Percentiles rank a stretch among this genome's conserved stretches.
phyloP scores from a whole-genome alignment of 805 yeast genomes.

The Groenewaldozyma salmanticensis region DNA sequence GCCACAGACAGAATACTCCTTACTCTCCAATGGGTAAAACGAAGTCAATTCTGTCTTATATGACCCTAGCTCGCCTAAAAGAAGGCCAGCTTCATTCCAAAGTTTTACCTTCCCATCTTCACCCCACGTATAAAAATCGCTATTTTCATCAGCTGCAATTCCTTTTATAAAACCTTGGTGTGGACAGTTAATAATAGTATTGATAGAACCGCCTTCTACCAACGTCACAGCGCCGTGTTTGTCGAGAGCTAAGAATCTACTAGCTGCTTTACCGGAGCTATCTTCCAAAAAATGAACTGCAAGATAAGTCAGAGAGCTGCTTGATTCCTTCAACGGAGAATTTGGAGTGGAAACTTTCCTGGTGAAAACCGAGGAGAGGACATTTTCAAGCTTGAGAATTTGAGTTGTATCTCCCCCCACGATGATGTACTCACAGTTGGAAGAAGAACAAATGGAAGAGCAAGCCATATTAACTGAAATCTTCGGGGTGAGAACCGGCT shows the following conservation, averaged over 20 bases:
- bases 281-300: not conserved
- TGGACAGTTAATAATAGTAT: not conserved
- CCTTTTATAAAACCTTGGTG: not conserved
- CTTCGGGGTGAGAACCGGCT: slow-evolving; percentile 11
- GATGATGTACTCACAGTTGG: not conserved
- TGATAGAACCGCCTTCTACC: not conserved
- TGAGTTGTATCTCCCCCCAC: not conserved
- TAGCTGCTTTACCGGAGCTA: not conserved
- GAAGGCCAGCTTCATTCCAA: not conserved
- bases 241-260: not conserved
- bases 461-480: not conserved
- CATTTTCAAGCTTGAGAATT: not conserved
- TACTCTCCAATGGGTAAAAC: not conserved
- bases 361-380: not conserved
- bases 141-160: not conserved
- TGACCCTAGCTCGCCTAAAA: too few relatives aligned
- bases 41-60: not conserved
- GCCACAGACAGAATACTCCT: not conserved
- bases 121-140: not conserved
- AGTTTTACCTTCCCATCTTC: not conserved
- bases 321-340: not conserved
- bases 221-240: not conserved
- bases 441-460: not conserved
- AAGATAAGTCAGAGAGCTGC: not conserved
- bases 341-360: not conserved